Conservation (phyloP, 1,284 basidiomycete genomes). For the Spongispora temasekensis region DNA sequence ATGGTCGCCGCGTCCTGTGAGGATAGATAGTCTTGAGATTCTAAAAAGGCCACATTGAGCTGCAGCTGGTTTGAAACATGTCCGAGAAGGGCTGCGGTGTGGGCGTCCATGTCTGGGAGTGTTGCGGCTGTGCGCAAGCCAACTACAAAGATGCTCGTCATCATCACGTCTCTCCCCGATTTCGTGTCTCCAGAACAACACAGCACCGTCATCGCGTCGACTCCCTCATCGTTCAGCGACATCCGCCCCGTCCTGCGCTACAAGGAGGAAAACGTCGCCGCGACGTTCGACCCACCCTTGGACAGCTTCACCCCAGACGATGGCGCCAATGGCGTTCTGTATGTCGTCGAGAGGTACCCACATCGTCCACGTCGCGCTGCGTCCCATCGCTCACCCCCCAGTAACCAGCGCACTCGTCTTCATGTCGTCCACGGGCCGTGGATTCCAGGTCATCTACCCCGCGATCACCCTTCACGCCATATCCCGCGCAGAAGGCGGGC, state of each 20-base stretch:
- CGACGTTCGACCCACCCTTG: slow-evolving; percentile 68
- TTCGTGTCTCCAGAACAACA: slow-evolving; percentile 75
- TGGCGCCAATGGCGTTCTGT: slow-evolving; percentile 62
- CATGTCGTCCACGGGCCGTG: slow-evolving; percentile 65
- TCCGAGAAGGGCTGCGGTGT: slow-evolving; percentile 44
- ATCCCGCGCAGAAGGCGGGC: slow-evolving; percentile 62
- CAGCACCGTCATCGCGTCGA: slow-evolving; percentile 62
- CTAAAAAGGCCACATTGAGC: slow-evolving; percentile 62
- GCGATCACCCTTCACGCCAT: slow-evolving; percentile 88
- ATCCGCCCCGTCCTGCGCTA: slow-evolving; percentile 81
- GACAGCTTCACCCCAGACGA: slow-evolving; percentile 55
- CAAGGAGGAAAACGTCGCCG: slow-evolving; percentile 66
- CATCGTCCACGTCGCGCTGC: slow-evolving; percentile 17
- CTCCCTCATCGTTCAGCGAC: slow-evolving; percentile 77
- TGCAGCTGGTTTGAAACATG: slow-evolving; percentile 66
- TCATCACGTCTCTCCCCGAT: slow-evolving; percentile 53
- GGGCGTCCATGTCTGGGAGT: slow-evolving; percentile 7
- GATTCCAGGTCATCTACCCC: slow-evolving; percentile 82
- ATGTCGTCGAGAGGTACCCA: slow-evolving; percentile 77
- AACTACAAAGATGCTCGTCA: neutral
- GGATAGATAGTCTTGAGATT: slow-evolving; percentile 58
- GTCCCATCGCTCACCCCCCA: slow-evolving; percentile 25
- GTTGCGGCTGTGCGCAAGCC: neutral
- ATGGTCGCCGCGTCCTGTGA: slow-evolving; percentile 47
- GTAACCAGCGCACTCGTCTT: slow-evolving; percentile 74